These are phyloP conservation scores for Lactuca saligna DNA, from an alignment of 129 eudicot species.

Conservation along the genomic window DNA sequence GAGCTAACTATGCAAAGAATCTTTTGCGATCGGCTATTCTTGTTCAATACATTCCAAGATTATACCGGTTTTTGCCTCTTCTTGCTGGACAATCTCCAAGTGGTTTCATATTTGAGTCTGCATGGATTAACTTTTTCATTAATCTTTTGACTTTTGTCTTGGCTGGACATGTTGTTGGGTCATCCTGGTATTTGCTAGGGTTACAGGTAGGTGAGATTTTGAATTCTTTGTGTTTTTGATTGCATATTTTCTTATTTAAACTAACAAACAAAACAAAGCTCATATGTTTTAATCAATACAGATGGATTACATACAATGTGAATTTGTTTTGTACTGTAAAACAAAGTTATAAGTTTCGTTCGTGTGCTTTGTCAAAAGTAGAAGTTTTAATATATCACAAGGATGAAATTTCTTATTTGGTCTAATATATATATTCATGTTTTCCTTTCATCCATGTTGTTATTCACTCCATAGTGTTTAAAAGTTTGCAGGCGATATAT, in stretches of 20 bases:
- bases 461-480: neutral
- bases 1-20: constrained; percentile 80
- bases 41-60: constrained; percentile 76
- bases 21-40: constrained; percentile 70
- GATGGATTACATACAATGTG: no score
- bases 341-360: no score
- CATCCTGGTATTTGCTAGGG: constrained; percentile 71
- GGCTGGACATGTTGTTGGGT: constrained; percentile 63
- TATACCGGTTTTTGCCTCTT: constrained; percentile 61
- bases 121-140: constrained; percentile 67
- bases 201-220: constrained; percentile 43
- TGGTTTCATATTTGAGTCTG: neutral
- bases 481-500: neutral
- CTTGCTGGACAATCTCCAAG: constrained; percentile 67
- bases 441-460: neutral
- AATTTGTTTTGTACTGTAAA: no score
- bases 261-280: no score
- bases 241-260: no score
- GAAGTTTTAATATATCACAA: no score
- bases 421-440: neutral
- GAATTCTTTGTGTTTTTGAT: neutral
- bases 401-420: no score
- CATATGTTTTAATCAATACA: no score
- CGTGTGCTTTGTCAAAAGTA: no score
- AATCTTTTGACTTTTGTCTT: constrained; percentile 61